These are phyloP conservation scores for Excoecaria cochinchinensis DNA, from an alignment of 345 rosid genomes.

Conservation along the genomic window DNA sequence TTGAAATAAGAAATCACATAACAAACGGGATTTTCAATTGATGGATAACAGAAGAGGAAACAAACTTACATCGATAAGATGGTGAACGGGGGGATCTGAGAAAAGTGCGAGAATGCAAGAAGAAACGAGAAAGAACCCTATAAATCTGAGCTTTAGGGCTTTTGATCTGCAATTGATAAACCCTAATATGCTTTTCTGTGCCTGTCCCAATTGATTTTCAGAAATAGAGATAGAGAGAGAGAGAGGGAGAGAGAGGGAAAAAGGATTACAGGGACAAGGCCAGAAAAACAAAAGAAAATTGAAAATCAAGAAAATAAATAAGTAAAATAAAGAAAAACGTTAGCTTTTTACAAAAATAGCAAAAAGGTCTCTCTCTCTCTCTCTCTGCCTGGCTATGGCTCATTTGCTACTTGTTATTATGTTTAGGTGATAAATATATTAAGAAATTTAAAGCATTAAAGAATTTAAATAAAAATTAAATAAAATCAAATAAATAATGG, in stretches of 20 bases:
- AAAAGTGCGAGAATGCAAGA: constrained; percentile 7
- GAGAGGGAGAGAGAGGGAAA: neutral
- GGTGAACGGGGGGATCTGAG: constrained; percentile 27
- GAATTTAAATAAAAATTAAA: too few species aligned
- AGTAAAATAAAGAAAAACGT: neutral
- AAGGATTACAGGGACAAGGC: constrained; percentile 1
- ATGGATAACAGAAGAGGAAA: neutral
- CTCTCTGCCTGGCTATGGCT: neutral
- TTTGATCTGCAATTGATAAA: constrained; percentile 28
- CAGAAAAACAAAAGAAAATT: neutral
- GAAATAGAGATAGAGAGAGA: neutral
- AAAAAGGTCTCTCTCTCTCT: neutral
- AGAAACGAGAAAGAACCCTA: constrained; percentile 11
- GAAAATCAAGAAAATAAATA: neutral
- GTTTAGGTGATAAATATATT: neutral
- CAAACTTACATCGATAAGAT: constrained; percentile 29
- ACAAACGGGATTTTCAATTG: neutral
- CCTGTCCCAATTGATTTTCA: constrained; percentile 19
- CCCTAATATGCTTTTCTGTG: constrained; percentile 34
- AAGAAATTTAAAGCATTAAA: neutral
- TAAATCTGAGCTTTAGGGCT: constrained; percentile 6
- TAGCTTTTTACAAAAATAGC: neutral
- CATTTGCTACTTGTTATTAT: too few species aligned
- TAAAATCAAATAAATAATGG: too few species aligned
- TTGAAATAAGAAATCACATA: neutral